Base-by-base conservation (phyloP, 2,329 filamentous ascomycete species). In the Salinomyces thailandicus region DNA sequence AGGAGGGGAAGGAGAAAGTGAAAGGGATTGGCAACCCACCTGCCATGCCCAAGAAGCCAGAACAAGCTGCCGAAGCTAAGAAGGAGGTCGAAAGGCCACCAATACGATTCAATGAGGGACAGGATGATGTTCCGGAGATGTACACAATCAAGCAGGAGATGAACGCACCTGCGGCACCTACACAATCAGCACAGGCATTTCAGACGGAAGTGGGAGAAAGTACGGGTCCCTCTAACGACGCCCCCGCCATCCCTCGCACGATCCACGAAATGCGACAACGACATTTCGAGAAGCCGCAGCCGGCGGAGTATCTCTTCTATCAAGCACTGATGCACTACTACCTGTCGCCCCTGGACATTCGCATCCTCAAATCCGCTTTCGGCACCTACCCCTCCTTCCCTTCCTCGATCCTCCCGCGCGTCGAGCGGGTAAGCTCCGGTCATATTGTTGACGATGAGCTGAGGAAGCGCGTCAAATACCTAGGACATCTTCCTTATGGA, bases 281-380 rank as follows among this genome's bases (percentile, higher is more conserved):
- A 19, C 62, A 66, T 34, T 54, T 20, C 13, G 62, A 67, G 44
- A 63, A 62, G 28, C 49, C 57, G 32, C 62, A 64, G 34, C 63
- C 66, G 1, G 58, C 65, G 13, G 73, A 77, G 38, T 93, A 89
- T 49, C 85, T 81, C 60, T 95, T 94, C 57, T 95, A 94, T 60
- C 83, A 85, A 48, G 81, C 85, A 0, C 72, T 87, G 1, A 79
- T 84, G 15, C 87, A 95, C 50, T 81, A 93, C 33, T 95, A 94
- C 50, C 72, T 95, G 3, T 93, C 85, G 0, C 81, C 87, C 0
- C 70, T 95, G 20, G 87, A 95, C 55, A 95, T 95, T 43, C 79
- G 87, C 34, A 94, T 95, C 43, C 67, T 95, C 19, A 93, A 93
- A 62, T 77, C 85, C 2, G 85, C 85, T 30, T 95, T 91, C 53